These are phyloP conservation scores for Curvularia lunata DNA, from an alignment of 2,329 filamentous ascomycete species.

Conservation along the genomic window DNA sequence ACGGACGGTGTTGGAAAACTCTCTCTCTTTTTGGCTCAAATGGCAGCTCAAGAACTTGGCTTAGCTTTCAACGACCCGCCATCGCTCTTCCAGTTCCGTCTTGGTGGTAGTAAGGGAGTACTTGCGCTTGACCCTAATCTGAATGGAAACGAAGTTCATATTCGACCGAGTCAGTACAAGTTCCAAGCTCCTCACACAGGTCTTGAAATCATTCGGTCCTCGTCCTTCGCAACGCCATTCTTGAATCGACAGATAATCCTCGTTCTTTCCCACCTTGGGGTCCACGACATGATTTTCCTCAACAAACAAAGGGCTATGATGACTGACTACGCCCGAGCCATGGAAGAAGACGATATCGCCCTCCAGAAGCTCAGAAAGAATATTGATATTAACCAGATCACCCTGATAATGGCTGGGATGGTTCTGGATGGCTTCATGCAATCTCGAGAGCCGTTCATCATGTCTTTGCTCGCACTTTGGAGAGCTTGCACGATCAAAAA, in stretches of 20 bases:
- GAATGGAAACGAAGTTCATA: conserved; percentile 71
- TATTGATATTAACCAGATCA: conserved; percentile 85
- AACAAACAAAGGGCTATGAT: conserved; percentile 73
- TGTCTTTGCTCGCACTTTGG: conserved; percentile 83
- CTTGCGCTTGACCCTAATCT: conserved; percentile 76
- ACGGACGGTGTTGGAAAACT: conserved; percentile 94
- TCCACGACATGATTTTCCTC: conserved; percentile 70
- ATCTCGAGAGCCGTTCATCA: conserved; percentile 77
- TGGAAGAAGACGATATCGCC: conserved; percentile 69
- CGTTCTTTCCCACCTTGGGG: conserved; percentile 79
- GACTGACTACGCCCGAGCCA: conserved; percentile 70
- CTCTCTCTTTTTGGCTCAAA: conserved; percentile 75
- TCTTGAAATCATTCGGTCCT: conserved; percentile 85
- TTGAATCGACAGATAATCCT: conserved; percentile 90
- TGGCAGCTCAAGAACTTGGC: conserved; percentile 74
- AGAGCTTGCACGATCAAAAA: conserved; percentile 86
- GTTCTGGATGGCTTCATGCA: conserved; percentile 80
- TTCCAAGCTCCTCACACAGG: conserved; percentile 74
- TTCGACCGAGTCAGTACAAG: conserved; percentile 86
- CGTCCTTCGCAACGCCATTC: conserved; percentile 75
- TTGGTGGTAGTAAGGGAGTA: conserved; percentile 92
- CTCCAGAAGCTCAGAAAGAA: conserved; percentile 72
- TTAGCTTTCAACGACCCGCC: conserved; percentile 66
- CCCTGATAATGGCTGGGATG: conserved; percentile 75
- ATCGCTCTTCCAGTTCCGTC: conserved; percentile 88